Evolutionary conservation across 805 yeast genomes (phyloP).

Genomic region (Yarrowia osloensis): DNA sequence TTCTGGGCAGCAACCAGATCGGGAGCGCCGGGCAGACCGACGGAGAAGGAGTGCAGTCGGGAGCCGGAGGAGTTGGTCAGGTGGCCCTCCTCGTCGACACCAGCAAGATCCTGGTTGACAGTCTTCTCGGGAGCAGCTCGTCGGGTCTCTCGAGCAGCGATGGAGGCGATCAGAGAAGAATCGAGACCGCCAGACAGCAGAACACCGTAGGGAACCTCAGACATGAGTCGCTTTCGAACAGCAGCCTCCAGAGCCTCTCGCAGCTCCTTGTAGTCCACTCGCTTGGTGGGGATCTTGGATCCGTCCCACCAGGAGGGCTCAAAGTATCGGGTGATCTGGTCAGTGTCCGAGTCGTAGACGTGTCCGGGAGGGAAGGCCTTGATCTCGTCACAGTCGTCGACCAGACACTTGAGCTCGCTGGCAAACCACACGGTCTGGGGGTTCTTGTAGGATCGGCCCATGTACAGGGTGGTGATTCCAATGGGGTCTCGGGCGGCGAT

Average conservation of each 20-base stretch:
- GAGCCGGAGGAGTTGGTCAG: constrained; percentile 63
- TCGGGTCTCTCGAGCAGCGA: constrained; percentile 94
- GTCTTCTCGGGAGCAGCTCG: constrained; percentile 73
- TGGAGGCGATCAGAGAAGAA: constrained; percentile 92
- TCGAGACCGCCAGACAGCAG: constrained; percentile 96
- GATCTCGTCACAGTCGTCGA: constrained; percentile 92
- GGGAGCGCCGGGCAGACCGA: constrained; percentile 97
- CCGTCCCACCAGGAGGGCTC: constrained; percentile 95
- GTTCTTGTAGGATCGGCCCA: constrained; percentile 72
- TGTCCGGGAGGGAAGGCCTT: constrained; percentile 98
- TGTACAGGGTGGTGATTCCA: constrained; percentile 93
- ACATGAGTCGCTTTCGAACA: constrained; percentile 98
- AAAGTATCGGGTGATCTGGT: constrained; percentile 82
- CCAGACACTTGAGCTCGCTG: constrained; percentile 89
- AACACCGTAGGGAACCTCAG: constrained; percentile 99
- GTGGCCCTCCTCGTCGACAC: constrained; percentile 87
- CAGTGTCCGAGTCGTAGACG: constrained; percentile 89
- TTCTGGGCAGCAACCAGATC: constrained; percentile 94
- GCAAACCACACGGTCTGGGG: constrained; percentile 88
- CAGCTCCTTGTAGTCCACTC: constrained; percentile 68
- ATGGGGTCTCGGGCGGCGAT: constrained; percentile 98
- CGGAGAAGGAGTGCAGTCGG: constrained; percentile 90
- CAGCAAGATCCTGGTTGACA: constrained; percentile 69
- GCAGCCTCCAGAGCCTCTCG: constrained; percentile 87
- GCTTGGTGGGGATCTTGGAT: constrained; percentile 67